Evolutionary conservation across 176 grass and related monocot genomes (phyloP), one percentile per base, ranked within the genome.

Genomic region (Avena sativa): DNA sequence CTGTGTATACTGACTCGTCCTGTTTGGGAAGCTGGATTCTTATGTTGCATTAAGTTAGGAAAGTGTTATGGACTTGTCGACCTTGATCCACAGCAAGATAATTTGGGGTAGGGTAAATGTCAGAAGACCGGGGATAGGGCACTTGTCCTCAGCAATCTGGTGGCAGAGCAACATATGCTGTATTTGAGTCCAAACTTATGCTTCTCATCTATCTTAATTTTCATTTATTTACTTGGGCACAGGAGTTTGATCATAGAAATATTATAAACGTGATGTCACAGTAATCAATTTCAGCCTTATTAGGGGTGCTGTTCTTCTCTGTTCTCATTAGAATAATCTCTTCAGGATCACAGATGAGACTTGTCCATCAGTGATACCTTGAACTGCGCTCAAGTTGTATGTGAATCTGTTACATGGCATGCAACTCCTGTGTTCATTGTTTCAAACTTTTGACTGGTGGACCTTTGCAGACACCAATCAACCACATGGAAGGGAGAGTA

Each of bases 191-290:
- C 71, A 36, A 85, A 85, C 57, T 50, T 52, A 63, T 65, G 44
- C 6, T 76, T 65, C 8, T 51, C 11, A 53, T 60, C 16, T 32
- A 59, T 58, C 34, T 66, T 30, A 2, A 64, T 40, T 78, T 80
- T 49, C 21, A 80, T 63, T 84, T 84, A 50, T 84, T 63, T 75
- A 62, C 12, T 8, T 85, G 43, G 55, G 43, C 46, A 62, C 49
- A 48, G 17, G 17, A 76, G 4, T 14, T 44, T 36, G 9, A 48
- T 83, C 44, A 74, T 72, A 63, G 28, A 53, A 81, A 43, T 43
- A 43, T 43, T 43, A 6, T 43, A 6, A 43, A 43, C 40, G 5
- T 43, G 40, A 8, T 43, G 40, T 43, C 40, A 43, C 40, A 43
- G 65, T 6, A n/a, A 20, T 72, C 73, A 36, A 77, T 67, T 57